Evolutionary conservation across 1,284 basidiomycete species (phyloP), one percentile per base, ranked within the genome.

Genomic region (Trametes hirsuta): DNA sequence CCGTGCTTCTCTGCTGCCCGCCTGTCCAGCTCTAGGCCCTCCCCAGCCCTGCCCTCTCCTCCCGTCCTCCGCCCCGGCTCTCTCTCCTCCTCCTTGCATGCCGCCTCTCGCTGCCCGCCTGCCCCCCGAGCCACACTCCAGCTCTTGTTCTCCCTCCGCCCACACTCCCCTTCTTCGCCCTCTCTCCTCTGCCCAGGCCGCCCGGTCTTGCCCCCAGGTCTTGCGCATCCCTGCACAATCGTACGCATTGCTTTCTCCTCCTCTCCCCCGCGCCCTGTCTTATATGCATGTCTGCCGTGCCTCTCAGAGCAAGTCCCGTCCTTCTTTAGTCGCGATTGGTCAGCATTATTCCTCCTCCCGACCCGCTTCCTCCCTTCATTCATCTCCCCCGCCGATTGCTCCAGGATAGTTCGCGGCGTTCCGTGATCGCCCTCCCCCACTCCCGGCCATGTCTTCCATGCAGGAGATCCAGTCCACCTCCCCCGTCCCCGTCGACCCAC

Each of bases 401-500:
- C 54, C 58, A 49, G 40, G 50, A 39, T 51, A 39, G 53, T 55
- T 53, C 44, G 55, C 57, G 37, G 55, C 52, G 57, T 57, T 61
- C 62, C 55, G 54, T 61, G 64, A 66, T 66, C 62, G 59, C 54
- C 49, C 35, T 39, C 40, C 51, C 47, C 47, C 34, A n/a, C 25
- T 45, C 37, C 57, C 39, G 46, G 46, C 39, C 52, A 72, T 72
- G 71, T 60, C 67, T 47, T 65, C 69, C 46, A 67, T 67, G 62
- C 70, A 72, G 57, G 70, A 74, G 49, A 64, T 66, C 39, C 63
- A 70, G 59, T 50, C 66, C 47, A 67, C 59, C 35, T 46, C 67
- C 30, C 35, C 66, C 18, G 53, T 71, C 9, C 24, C 67, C 39
- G 58, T 69, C 42, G 30, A 30, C 30, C 30, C 30, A 4, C 48